A percentile compares a stretch with the other conserved stretches of the same genome.
These are phyloP conservation scores for Raffaelea arxii DNA, from an alignment of 2,329 filamentous ascomycete genomes.

Conservation along the genomic window DNA sequence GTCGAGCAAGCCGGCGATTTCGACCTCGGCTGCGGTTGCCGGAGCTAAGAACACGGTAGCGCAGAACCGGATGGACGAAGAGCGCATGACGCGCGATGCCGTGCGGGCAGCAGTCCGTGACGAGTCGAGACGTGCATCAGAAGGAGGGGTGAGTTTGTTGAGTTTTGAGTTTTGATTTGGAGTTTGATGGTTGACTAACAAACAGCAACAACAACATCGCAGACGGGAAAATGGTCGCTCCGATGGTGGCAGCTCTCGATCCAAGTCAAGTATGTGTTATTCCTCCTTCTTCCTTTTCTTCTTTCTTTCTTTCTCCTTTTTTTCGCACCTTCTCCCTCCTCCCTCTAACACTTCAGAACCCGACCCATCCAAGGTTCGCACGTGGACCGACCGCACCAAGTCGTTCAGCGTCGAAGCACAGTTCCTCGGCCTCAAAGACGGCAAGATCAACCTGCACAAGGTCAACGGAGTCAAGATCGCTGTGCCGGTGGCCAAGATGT, in stretches of 20 bases:
- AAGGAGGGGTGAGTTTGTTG: conserved; percentile 67
- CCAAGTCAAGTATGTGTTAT: conserved; percentile 46
- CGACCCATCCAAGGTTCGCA: conserved; percentile 71
- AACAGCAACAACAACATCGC: conserved; percentile 61
- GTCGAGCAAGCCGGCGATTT: conserved; percentile 28
- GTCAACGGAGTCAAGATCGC: conserved; percentile 97
- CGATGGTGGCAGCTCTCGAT: conserved; percentile 42
- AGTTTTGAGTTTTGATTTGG: too few relatives aligned
- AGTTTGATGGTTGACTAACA: too few relatives aligned
- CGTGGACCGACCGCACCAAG: conserved; percentile 90
- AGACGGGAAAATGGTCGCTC: conserved; percentile 50
- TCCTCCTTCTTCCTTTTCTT: not conserved
- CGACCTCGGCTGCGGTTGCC: conserved; percentile 40
- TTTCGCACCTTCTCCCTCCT: not conserved
- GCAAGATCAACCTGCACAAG: conserved; percentile 97
- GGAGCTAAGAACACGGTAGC: conserved; percentile 57
- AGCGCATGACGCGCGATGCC: conserved; percentile 72
- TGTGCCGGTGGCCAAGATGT: conserved; percentile 93
- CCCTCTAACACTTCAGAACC: conserved; percentile 51
- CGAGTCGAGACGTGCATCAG: conserved; percentile 49
- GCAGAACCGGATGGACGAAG: conserved; percentile 70
- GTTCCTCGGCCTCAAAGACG: conserved; percentile 87
- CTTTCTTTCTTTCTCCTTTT: not conserved
- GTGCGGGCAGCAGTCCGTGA: conserved; percentile 50
- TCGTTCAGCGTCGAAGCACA: conserved; percentile 97